Conservation (phyloP, 2,329 filamentous ascomycete species). For the Aspergillus novofumigatus region DNA sequence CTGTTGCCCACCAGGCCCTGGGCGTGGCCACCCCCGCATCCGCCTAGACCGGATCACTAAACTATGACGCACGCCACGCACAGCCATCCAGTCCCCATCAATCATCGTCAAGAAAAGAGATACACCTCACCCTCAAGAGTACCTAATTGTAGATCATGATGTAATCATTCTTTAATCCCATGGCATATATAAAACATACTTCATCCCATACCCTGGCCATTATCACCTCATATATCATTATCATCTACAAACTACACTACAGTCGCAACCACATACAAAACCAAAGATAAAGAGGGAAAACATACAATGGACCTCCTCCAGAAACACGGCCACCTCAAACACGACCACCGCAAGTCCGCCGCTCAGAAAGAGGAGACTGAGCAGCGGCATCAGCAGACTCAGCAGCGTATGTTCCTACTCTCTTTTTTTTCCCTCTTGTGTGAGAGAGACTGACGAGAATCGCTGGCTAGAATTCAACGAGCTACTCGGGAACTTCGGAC, state of each 20-base stretch:
- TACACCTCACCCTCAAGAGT: too few species aligned
- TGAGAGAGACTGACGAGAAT: too few species aligned
- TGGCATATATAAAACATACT: not conserved
- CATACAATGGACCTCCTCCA: conserved; percentile 12
- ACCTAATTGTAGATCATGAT: not conserved
- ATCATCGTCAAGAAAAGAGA: too few species aligned
- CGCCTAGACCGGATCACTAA: too few species aligned
- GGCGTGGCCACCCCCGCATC: not conserved
- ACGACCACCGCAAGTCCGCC: conserved; percentile 2
- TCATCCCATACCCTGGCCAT: not conserved
- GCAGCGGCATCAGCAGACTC: not conserved
- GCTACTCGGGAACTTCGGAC: conserved; percentile 40
- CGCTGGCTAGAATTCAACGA: conserved; percentile 62
- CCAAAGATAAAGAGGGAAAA: not conserved
- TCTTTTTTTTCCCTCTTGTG: not conserved
- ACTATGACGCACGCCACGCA: not conserved
- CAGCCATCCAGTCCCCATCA: not conserved
- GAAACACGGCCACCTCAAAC: conserved; percentile 13
- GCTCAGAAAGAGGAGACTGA: conserved; percentile 1
- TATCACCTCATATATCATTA: not conserved
- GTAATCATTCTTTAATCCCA: not conserved
- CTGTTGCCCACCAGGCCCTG: too few species aligned
- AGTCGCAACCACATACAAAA: not conserved
- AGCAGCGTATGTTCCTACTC: conserved; percentile 9
- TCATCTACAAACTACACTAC: not conserved